Conservation (phyloP, 1,284 basidiomycete species). For the Pascua sp. region DNA sequence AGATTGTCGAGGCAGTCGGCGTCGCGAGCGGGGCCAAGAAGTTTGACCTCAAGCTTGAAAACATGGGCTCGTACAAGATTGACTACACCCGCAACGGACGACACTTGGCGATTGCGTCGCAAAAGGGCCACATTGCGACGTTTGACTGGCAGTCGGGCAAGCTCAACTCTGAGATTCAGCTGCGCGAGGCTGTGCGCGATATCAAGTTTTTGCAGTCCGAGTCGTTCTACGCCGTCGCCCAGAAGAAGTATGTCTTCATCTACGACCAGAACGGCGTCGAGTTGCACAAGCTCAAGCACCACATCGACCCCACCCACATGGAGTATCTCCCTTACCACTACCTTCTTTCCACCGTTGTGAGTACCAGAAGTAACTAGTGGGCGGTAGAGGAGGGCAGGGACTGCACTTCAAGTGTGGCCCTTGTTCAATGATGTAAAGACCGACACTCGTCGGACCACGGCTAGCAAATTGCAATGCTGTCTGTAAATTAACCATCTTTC, state of each 20-base stretch:
- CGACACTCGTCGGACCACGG: too few species aligned
- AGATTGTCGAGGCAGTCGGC: slow-evolving; percentile 68
- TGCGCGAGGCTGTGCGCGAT: slow-evolving; percentile 80
- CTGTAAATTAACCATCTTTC: too few species aligned
- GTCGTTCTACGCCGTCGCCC: slow-evolving; percentile 88
- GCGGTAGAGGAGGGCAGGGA: too few species aligned
- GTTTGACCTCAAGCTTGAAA: slow-evolving; percentile 74
- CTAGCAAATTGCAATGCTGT: too few species aligned
- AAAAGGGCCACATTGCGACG: slow-evolving; percentile 83
- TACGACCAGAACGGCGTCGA: slow-evolving; percentile 94
- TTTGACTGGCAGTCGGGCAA: slow-evolving; percentile 92
- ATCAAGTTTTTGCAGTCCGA: slow-evolving; percentile 95
- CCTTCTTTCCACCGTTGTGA: slow-evolving; percentile 77
- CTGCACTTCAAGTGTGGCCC: too few species aligned
- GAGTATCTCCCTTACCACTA: slow-evolving; percentile 97
- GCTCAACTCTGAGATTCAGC: slow-evolving; percentile 81
- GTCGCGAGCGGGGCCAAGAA: slow-evolving; percentile 69
- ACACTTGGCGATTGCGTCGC: slow-evolving; percentile 78
- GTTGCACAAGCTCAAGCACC: slow-evolving; percentile 65
- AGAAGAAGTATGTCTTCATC: slow-evolving; percentile 94
- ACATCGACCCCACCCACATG: slow-evolving; percentile 84
- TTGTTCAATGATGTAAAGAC: too few species aligned
- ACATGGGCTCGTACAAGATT: slow-evolving; percentile 65
- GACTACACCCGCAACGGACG: slow-evolving; percentile 90
- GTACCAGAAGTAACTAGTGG: slow-evolving; percentile 34